phyloP scores from a whole-genome alignment of 805 yeast species.

The Candida ficus region DNA sequence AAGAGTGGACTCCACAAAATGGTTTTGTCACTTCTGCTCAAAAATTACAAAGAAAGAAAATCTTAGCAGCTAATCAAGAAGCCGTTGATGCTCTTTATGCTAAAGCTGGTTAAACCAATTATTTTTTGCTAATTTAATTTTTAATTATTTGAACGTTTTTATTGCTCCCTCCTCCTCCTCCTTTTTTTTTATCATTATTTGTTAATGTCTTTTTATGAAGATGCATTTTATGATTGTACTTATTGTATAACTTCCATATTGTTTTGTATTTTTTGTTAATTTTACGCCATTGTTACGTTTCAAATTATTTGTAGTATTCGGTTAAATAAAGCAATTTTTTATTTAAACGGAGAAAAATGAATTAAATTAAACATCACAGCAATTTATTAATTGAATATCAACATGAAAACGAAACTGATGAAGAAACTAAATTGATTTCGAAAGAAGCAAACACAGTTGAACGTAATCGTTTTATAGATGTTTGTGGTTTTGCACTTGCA shows the following conservation, averaged over 20 bases:
- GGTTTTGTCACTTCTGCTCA: slow-evolving; percentile 95
- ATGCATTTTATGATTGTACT: background rate
- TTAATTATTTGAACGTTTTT: too few species aligned
- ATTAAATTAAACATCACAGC: too few species aligned
- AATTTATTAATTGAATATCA: too few species aligned
- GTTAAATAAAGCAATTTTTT: too few species aligned
- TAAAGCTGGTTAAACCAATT: background rate
- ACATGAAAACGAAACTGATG: too few species aligned
- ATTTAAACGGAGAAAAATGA: too few species aligned
- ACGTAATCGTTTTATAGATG: too few species aligned
- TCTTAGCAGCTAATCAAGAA: slow-evolving; percentile 60
- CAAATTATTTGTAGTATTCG: too few species aligned
- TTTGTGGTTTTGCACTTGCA: too few species aligned
- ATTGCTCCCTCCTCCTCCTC: too few species aligned
- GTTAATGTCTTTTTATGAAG: background rate
- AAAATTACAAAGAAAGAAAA: slow-evolving; percentile 90
- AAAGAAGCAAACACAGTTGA: too few species aligned
- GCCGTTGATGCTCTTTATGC: slow-evolving; percentile 63
- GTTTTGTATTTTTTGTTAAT: background rate
- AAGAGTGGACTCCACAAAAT: slow-evolving; percentile 97
- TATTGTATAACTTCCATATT: background rate
- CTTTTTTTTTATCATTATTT: background rate
- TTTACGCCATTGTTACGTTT: background rate
- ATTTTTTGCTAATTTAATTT: background rate
- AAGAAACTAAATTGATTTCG: too few species aligned